A percentile compares a stretch with the other conserved stretches of the same genome.
Evolutionary conservation across 345 rosid species (phyloP).

Genomic region (thale cress (Arabidopsis thaliana)): DNA sequence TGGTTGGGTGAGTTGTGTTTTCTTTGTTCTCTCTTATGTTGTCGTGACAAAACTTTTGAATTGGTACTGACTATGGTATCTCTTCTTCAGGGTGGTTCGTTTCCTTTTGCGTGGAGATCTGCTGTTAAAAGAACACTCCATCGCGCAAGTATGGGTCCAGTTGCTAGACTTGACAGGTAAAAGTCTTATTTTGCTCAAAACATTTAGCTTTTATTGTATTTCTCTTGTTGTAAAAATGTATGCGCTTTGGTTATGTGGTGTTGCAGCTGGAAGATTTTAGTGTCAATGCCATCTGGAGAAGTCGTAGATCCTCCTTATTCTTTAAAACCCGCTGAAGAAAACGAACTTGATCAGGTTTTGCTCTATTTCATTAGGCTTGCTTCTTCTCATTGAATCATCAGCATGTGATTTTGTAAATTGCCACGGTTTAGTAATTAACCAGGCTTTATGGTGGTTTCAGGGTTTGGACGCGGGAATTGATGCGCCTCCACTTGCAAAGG

Average conservation of each 20-base stretch:
- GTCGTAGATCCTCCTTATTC: slow-evolving; percentile 81
- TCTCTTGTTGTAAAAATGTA: neutral
- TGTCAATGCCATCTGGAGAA: slow-evolving; percentile 78
- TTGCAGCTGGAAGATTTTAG: slow-evolving; percentile 78
- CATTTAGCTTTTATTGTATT: neutral
- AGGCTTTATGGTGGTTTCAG: slow-evolving; percentile 50
- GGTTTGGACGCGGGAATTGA: slow-evolving; percentile 63
- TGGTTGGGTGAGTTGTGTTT: slow-evolving; percentile 78
- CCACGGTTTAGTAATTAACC: slow-evolving; percentile 2
- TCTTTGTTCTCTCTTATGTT: slow-evolving; percentile 16
- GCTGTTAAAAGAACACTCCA: slow-evolving; percentile 79
- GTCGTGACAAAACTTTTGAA: slow-evolving; percentile 19
- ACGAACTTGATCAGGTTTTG: slow-evolving; percentile 69
- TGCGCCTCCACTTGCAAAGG: slow-evolving; percentile 59
- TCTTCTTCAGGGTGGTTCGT: slow-evolving; percentile 83
- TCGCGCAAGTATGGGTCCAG: slow-evolving; percentile 62
- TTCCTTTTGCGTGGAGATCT: slow-evolving; percentile 96
- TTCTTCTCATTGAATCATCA: slow-evolving; percentile 21
- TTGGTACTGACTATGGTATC: neutral
- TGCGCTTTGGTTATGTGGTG: neutral
- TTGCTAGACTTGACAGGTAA: slow-evolving; percentile 83
- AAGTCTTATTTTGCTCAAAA: neutral
- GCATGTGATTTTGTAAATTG: neutral
- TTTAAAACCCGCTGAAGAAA: slow-evolving; percentile 65
- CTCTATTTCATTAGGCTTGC: slow-evolving; percentile 14